Percentiles rank a stretch among this genome's conserved stretches.
Conservation (phyloP, 2,329 filamentous ascomycete genomes). For the Fusarium haematococcum region DNA sequence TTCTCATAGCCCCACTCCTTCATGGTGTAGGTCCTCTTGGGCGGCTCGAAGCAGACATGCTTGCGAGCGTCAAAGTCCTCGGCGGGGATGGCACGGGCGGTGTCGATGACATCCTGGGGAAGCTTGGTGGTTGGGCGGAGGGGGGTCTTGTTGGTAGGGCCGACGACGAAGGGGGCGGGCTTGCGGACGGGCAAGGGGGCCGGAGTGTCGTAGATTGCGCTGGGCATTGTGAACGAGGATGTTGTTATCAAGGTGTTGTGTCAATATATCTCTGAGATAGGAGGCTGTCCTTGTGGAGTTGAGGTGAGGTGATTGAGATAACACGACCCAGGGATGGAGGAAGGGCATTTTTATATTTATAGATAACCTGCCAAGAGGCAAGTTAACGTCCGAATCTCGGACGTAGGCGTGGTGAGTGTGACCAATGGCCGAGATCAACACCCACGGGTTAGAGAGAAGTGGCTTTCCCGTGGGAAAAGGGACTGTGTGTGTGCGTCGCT, state of each 20-base stretch:
- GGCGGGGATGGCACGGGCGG: conserved; percentile 3
- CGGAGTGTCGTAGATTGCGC: not conserved
- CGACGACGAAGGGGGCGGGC: conserved; percentile 42
- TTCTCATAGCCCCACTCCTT: conserved; percentile 69
- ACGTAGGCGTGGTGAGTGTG: not conserved
- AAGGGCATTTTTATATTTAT: conserved; percentile 2
- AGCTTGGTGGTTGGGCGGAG: conserved; percentile 40
- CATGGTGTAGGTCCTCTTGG: conserved; percentile 68
- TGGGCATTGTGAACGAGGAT: conserved; percentile 5
- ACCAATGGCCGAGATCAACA: not conserved
- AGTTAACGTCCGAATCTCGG: not conserved
- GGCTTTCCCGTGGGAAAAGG: not conserved
- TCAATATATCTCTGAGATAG: not conserved
- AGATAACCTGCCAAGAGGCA: not conserved
- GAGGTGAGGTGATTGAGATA: not conserved
- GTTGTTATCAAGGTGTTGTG: not conserved
- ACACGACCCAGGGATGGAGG: not conserved
- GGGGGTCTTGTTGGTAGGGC: conserved; percentile 45
- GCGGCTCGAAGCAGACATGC: conserved; percentile 66
- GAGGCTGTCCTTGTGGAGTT: not conserved
- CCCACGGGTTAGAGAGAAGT: not conserved
- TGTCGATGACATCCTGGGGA: conserved; percentile 15
- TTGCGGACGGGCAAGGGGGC: conserved; percentile 13
- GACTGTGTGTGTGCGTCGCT: not conserved
- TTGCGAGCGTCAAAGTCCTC: conserved; percentile 62